phyloP scores from a whole-genome alignment of 2,329 filamentous ascomycete genomes.

The Colletotrichum gloeosporioides region DNA sequence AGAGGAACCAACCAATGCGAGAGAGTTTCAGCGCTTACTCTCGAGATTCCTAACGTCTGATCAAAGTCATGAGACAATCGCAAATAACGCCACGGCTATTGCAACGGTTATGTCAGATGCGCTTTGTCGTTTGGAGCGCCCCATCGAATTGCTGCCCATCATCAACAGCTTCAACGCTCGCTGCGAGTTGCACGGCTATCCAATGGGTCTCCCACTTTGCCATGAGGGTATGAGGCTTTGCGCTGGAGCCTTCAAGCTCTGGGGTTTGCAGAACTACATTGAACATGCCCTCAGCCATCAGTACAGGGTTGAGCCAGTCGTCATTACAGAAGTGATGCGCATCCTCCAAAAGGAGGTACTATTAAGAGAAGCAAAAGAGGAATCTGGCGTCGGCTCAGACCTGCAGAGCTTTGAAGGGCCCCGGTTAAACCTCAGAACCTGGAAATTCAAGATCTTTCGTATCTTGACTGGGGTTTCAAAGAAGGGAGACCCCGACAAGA shows the following conservation, averaged over 20 bases:
- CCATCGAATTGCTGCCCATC: conserved; percentile 36
- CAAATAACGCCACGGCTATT: background rate
- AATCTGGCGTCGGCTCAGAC: background rate
- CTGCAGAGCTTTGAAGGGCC: background rate
- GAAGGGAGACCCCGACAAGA: background rate
- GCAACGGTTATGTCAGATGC: background rate
- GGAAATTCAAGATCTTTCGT: background rate
- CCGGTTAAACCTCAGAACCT: background rate
- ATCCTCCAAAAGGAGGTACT: background rate
- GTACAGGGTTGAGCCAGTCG: background rate
- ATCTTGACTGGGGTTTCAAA: background rate
- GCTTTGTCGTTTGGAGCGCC: background rate
- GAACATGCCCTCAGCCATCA: background rate
- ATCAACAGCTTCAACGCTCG: conserved; percentile 46
- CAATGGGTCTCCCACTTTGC: conserved; percentile 32
- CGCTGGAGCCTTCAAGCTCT: conserved; percentile 23
- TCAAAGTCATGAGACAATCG: background rate
- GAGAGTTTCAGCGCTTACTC: background rate
- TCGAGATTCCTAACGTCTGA: background rate
- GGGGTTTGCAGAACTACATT: conserved; percentile 7
- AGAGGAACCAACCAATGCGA: background rate
- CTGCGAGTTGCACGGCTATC: conserved; percentile 27
- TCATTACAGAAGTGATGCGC: background rate
- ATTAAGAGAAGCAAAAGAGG: background rate
- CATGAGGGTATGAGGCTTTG: conserved; percentile 35